phyloP scores from a whole-genome alignment of 805 yeast species.

The Lipomyces starkeyi region DNA sequence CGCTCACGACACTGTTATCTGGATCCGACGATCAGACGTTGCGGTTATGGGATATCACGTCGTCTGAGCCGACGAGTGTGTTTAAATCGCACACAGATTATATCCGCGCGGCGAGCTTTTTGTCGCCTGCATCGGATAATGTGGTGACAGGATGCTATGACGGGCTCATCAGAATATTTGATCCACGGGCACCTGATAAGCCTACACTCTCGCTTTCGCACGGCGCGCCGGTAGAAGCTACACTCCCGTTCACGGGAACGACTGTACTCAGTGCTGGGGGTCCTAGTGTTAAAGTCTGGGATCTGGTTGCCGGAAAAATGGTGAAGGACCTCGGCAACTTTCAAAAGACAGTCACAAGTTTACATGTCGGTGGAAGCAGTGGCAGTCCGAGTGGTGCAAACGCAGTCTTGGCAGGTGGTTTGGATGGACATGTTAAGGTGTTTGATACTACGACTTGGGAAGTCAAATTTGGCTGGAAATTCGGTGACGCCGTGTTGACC shows the following conservation, averaged over 20 bases:
- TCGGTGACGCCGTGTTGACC: constrained; percentile 88
- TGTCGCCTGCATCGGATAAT: constrained; percentile 76
- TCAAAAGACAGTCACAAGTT: constrained; percentile 74
- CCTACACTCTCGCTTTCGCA: constrained; percentile 74
- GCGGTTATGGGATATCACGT: constrained; percentile 86
- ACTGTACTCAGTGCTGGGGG: constrained; percentile 84
- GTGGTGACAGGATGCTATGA: constrained; percentile 96
- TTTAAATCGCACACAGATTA: constrained; percentile 85
- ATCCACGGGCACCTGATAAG: constrained; percentile 63
- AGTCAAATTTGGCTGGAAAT: constrained; percentile 96
- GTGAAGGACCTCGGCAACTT: constrained; percentile 80
- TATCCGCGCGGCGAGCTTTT: constrained; percentile 73
- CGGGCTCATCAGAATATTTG: constrained; percentile 82
- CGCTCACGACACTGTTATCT: constrained; percentile 75
- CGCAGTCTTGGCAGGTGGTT: constrained; percentile 89
- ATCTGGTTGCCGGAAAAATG: constrained; percentile 75
- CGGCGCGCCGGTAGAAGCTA: constrained; percentile 81
- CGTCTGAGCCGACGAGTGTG: constrained; percentile 73
- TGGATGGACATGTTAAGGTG: constrained; percentile 97
- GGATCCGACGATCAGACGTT: constrained; percentile 92
- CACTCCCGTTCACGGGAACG: constrained; percentile 72
- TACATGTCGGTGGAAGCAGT: constrained; percentile 29
- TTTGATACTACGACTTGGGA: constrained; percentile 79
- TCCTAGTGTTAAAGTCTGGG: constrained; percentile 87
- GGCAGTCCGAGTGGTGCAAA: constrained; percentile 49